phyloP scores from a whole-genome alignment of 805 yeast genomes.

The Wickerhamomyces pijperi region DNA sequence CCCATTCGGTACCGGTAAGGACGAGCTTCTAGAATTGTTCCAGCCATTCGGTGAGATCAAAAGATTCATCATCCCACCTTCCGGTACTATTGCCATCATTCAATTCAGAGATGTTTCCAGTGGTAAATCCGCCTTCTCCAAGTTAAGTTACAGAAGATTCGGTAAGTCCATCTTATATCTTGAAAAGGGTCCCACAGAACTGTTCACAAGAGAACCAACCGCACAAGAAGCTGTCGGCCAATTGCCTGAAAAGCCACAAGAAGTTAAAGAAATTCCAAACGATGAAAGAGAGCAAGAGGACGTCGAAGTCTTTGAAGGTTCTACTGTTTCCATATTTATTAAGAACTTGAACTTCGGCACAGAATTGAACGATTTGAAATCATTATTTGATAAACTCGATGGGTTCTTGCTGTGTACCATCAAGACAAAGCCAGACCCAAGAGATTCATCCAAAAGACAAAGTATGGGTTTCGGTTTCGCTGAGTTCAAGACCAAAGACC shows the following conservation, averaged over 20 bases:
- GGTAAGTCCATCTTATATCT: conserved; percentile 80
- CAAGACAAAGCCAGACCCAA: conserved; percentile 82
- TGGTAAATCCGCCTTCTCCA: conserved; percentile 84
- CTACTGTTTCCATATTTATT: conserved; percentile 80
- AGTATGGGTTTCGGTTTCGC: conserved; percentile 99
- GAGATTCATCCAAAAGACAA: conserved; percentile 47
- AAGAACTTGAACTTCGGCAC: conserved; percentile 89
- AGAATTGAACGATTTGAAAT: conserved; percentile 41
- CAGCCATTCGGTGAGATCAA: conserved; percentile 68
- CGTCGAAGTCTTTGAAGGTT: conserved; percentile 41
- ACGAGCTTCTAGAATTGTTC: conserved; percentile 76
- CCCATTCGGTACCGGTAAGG: conserved; percentile 74
- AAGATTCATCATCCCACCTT: conserved; percentile 86
- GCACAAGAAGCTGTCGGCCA: conserved; percentile 15
- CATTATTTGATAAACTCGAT: conserved; percentile 53
- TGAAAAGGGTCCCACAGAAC: conserved; percentile 86
- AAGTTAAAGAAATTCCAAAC: conserved; percentile 11
- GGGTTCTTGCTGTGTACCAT: conserved; percentile 81
- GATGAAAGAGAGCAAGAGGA: conserved; percentile 23
- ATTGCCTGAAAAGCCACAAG: conserved; percentile 19
- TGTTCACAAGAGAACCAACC: conserved; percentile 53
- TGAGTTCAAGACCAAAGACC: conserved; percentile 69
- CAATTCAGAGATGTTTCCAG: conserved; percentile 75
- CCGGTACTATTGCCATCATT: conserved; percentile 90
- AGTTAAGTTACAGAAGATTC: conserved; percentile 77